Conservation (phyloP, 2,329 filamentous ascomycete genomes). For the Akanthomyces uredinophilus region DNA sequence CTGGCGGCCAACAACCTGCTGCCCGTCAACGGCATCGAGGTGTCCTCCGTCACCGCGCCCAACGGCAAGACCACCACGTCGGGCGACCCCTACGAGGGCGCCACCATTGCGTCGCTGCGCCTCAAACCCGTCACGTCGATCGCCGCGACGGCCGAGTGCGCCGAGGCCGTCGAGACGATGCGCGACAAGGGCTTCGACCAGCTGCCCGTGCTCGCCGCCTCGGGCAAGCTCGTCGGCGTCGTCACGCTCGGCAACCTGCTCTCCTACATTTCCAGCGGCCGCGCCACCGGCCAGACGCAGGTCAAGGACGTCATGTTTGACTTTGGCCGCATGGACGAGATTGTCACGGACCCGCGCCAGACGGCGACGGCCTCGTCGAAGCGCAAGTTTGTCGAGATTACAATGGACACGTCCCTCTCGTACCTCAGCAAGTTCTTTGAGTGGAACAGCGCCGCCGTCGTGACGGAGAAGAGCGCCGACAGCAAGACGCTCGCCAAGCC, state of each 20-base stretch:
- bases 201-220: slow-evolving; percentile 76
- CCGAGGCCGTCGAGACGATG: slow-evolving; percentile 95
- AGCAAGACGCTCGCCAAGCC: slow-evolving; percentile 63
- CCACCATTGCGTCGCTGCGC: slow-evolving; percentile 75
- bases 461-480: slow-evolving; percentile 68
- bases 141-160: slow-evolving; percentile 62
- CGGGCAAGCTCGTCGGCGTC: slow-evolving; percentile 75
- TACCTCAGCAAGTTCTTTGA: slow-evolving; percentile 90
- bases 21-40: slow-evolving; percentile 48
- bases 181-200: slow-evolving; percentile 97
- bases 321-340: slow-evolving; percentile 80
- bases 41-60: slow-evolving; percentile 37
- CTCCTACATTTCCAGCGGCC: slow-evolving; percentile 79
- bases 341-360: slow-evolving; percentile 80
- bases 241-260: slow-evolving; percentile 94
- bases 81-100: slow-evolving; percentile 67
- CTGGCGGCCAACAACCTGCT: slow-evolving; percentile 92
- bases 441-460: slow-evolving; percentile 94
- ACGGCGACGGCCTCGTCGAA: slow-evolving; percentile 42
- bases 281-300: slow-evolving; percentile 66
- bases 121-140: slow-evolving; percentile 93
- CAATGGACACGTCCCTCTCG: slow-evolving; percentile 76
- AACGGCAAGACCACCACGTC: slow-evolving; percentile 33
- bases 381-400: slow-evolving; percentile 88
- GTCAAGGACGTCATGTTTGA: slow-evolving; percentile 95